Evolutionary conservation across 73 alveolate genomes (phyloP).

Genomic region (Paramecium tetraurelia): DNA sequence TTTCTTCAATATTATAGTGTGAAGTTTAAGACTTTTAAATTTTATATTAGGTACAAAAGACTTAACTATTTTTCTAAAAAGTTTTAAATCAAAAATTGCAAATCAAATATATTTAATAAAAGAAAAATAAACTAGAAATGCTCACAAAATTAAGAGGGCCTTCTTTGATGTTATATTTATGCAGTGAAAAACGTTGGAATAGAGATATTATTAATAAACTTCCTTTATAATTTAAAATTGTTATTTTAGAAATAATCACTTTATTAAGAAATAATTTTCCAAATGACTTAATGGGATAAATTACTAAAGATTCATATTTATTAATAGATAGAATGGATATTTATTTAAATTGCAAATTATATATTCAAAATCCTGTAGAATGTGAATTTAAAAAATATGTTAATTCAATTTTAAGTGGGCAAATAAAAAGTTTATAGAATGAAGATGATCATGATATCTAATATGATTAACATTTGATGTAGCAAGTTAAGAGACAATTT

Average conservation of each 20-base stretch:
- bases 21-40: slow-evolving; percentile 16
- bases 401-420: slow-evolving; percentile 43
- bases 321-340: slow-evolving; percentile 50
- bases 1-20: slow-evolving; percentile 15
- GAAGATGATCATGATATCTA: slow-evolving; percentile 39
- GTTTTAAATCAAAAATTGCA: not conserved
- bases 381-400: slow-evolving; percentile 51
- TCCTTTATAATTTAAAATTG: not conserved
- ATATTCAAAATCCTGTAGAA: not conserved
- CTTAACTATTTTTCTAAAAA: slow-evolving; percentile 7
- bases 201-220: not conserved
- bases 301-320: slow-evolving; percentile 20
- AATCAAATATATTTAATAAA: not conserved
- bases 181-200: slow-evolving; percentile 16
- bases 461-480: slow-evolving; percentile 17
- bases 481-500: slow-evolving; percentile 46
- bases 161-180: not conserved
- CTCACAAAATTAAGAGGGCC: not conserved
- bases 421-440: slow-evolving; percentile 19
- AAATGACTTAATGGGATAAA: not conserved
- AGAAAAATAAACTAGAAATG: not conserved
- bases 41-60: not conserved
- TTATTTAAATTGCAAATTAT: slow-evolving; percentile 31
- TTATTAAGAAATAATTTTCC: slow-evolving; percentile 15
- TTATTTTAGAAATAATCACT: not conserved